Evolutionary conservation across 768 basidiomycete species (phyloP).

Genomic region (Boletellus emodensis): DNA sequence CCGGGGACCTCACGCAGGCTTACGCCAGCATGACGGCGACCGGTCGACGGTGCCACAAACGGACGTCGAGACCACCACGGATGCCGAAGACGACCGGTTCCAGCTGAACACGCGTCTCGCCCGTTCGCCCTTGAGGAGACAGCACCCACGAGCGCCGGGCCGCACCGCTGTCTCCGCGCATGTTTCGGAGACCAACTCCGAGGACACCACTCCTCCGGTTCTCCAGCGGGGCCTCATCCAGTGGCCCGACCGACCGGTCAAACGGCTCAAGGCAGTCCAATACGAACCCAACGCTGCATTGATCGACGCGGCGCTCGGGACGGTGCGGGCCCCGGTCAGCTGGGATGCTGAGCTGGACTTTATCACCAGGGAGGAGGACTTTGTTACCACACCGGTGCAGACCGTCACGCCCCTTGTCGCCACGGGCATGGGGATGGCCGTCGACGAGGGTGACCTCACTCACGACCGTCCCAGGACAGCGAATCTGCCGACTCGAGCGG

Average conservation of each 20-base stretch:
- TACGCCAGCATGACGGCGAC: neutral
- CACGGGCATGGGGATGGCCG: neutral
- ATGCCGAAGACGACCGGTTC: slow-evolving; percentile 18
- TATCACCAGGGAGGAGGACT: neutral
- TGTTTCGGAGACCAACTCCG: slow-evolving; percentile 14
- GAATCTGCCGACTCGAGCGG: too few species aligned
- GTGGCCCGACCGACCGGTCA: slow-evolving; percentile 10
- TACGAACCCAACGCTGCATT: slow-evolving; percentile 18
- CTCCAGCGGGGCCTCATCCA: neutral
- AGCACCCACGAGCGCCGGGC: neutral
- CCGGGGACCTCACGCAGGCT: neutral
- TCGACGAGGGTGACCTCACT: neutral
- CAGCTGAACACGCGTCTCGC: slow-evolving; percentile 12
- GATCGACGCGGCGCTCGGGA: slow-evolving; percentile 25
- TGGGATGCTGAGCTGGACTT: slow-evolving; percentile 16
- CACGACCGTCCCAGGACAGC: neutral
- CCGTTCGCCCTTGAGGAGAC: slow-evolving; percentile 4
- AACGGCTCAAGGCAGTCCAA: slow-evolving; percentile 16
- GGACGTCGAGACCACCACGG: slow-evolving; percentile 23
- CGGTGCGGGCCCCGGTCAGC: slow-evolving; percentile 16
- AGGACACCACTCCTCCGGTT: neutral
- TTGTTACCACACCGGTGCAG: neutral
- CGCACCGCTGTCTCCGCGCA: neutral
- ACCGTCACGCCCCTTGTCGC: neutral
- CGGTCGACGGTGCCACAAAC: slow-evolving; percentile 11